Base-by-base conservation (phyloP, 2,329 filamentous ascomycete species). In the Neonectria hederae region DNA sequence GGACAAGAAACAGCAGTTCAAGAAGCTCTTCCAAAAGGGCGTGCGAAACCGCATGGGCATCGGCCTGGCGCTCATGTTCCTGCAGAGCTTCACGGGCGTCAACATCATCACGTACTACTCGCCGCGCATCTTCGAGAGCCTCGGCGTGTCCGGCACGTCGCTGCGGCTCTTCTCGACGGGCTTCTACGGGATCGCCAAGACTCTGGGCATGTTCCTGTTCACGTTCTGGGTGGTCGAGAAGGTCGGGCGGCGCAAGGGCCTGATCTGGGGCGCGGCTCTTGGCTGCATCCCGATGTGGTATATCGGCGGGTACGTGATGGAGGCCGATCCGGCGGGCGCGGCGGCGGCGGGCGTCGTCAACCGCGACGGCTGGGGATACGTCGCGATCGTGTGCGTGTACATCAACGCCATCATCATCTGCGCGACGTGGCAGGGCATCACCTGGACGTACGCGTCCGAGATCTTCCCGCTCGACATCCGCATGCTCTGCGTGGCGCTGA, bases 101-200 rank as follows among this genome's bases (percentile, higher is more conserved):
- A 86, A 89, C 72, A 86, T 89, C 32, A 88, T 90, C 55, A 86
- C 85, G 4, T 89, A 89, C 75, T 90, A 89, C 69, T 70, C 75
- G 2, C 73, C 74, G 4, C 73, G 75, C 19, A 76, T 82, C 30
- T 77, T 82, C 54, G 75, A 77, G 66, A 79, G 73, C 13, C 75
- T 80, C 5, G 81, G 78, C 1, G 75, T 79, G 19, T 49, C 71
- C 0, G 77, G 78, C 0, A 79, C 70, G 2, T 73, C 73, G 0
- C 65, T 72, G 7, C 75, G 74, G 60, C 74, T 80, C 21, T 78
- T 80, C 65, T 76, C 76, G 1, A 82, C 80, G 1, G 80, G 80
- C 0, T 77, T 83, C 54, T 80, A 81, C 60, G 81, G 81, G 11
- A 76, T 79, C 52, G 71, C 75, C 59, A 80, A 80, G 65, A 78